A percentile compares a stretch with the other conserved stretches of the same genome.
Evolutionary conservation across 2,329 filamentous ascomycete species (phyloP).

Genomic region (Pestalotiopsis sp.): DNA sequence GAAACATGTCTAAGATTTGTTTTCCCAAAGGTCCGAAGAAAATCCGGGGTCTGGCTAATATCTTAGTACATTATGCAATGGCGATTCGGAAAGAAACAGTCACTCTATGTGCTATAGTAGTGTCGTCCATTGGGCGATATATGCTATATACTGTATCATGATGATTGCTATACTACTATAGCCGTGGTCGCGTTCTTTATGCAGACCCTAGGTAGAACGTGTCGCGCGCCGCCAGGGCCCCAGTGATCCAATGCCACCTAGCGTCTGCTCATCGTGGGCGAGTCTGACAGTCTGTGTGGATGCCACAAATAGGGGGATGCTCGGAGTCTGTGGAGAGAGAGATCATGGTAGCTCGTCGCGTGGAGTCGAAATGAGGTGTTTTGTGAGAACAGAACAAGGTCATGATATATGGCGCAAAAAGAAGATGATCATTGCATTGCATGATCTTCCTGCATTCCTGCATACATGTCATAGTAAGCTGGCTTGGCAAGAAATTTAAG

Average conservation of each 20-base stretch:
- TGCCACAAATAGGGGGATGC: background rate
- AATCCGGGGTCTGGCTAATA: background rate
- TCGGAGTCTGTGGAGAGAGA: background rate
- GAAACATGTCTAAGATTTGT: background rate
- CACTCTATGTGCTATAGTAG: background rate
- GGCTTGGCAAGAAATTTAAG: too few relatives aligned
- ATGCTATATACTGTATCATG: background rate
- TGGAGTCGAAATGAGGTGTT: background rate
- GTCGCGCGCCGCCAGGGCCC: background rate
- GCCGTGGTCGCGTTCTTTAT: background rate
- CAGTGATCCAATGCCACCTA: background rate
- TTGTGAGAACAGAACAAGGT: background rate
- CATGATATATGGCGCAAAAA: background rate
- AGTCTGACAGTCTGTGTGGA: background rate
- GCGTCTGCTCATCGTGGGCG: background rate
- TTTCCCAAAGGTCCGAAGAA: background rate
- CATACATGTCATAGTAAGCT: background rate
- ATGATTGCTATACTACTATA: background rate
- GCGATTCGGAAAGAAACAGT: background rate
- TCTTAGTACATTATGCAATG: background rate
- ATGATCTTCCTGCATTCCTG: background rate
- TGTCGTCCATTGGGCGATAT: background rate
- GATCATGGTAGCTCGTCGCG: background rate
- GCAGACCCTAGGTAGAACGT: background rate
- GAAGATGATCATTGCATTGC: background rate